Base-by-base conservation (phyloP, 1,284 basidiomycete species). In the Xerocomus minutiporus region DNA sequence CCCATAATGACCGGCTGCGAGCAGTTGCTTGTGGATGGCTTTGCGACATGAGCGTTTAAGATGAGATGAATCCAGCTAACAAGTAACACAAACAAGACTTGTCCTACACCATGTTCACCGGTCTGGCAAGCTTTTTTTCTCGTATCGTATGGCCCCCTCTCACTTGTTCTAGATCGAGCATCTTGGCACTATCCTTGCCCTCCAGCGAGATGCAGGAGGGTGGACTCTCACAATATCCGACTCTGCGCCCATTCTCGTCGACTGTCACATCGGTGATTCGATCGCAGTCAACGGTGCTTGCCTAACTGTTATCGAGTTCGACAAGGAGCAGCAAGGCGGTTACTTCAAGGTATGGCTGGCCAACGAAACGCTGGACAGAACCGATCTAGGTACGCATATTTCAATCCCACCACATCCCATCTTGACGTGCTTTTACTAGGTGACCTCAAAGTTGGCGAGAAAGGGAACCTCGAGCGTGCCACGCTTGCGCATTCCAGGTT, bases 291-390 rank as follows among this genome's bases (percentile, higher is more conserved):
- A 83, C 49, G 81, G 81, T 12, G 80, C 81, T 26, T 91, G 96
- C 68, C 71, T 99, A 59, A 99, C 96, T 0, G 95, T 97, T 44
- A 95, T 89, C 5, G 83, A 84, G 59, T 97, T 96, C 61, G 77
- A 87, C 58, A 69, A 73, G 57, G 70, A 74, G 36, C 74, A 76
- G 35, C 65, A 80, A 6, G 82, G 81, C 7, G 88, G 88, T 2
- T 88, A 81, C 79, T 99, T 99, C 78, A 89, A 85, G 62, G 92
- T 98, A 51, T 97, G 94, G 75, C 75, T 98, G 35, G 95, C 95
- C 44, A 95, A 96, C 58, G 97, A 99, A 75, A 99, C 97, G 12
- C 74, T 99, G 53, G 78, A 83, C 47, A 80, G 93, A 70, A 98
- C 95, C 12, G 91, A 98, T 75, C 76, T 99, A 46, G 94, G 93